Conservation (phyloP, 2,329 filamentous ascomycete species). For the Mollisiaceae sp. region DNA sequence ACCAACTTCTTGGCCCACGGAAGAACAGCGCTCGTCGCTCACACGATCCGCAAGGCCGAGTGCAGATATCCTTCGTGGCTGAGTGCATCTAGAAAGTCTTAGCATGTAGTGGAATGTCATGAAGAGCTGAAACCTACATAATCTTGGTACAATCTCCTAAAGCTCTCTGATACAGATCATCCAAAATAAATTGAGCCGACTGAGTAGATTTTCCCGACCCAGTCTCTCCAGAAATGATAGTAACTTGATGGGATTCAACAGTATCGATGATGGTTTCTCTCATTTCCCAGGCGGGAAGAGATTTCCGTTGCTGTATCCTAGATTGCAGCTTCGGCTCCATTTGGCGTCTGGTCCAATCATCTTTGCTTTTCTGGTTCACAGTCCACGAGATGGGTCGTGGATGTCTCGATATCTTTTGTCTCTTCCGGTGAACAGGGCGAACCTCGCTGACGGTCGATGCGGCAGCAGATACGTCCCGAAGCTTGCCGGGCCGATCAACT, state of each 20-base stretch:
- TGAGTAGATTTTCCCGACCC: conserved; percentile 97
- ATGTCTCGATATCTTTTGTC: conserved; percentile 48
- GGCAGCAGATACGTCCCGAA: conserved; percentile 83
- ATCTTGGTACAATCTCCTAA: conserved; percentile 84
- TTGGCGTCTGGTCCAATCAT: conserved; percentile 74
- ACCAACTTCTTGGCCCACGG: conserved; percentile 85
- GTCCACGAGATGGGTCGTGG: conserved; percentile 69
- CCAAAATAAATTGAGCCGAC: conserved; percentile 92
- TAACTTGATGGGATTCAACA: conserved; percentile 81
- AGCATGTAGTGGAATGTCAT: conserved; percentile 14
- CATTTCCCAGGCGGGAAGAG: conserved; percentile 86
- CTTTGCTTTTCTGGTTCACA: conserved; percentile 62
- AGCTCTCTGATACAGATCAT: conserved; percentile 80
- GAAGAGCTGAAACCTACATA: conserved; percentile 50
- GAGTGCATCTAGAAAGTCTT: conserved; percentile 66
- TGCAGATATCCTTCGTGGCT: conserved; percentile 92
- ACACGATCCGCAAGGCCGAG: conserved; percentile 93
- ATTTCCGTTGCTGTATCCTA: conserved; percentile 75
- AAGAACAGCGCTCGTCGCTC: conserved; percentile 84
- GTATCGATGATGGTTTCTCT: conserved; percentile 77
- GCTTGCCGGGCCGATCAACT: conserved; percentile 80
- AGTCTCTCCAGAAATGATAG: conserved; percentile 96
- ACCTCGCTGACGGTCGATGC: conserved; percentile 67
- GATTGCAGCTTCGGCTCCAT: conserved; percentile 67
- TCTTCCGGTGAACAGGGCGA: conserved; percentile 33